These are phyloP conservation scores for Colletotrichum cordylinicola DNA, from an alignment of 2,329 filamentous ascomycete species.

Conservation along the genomic window DNA sequence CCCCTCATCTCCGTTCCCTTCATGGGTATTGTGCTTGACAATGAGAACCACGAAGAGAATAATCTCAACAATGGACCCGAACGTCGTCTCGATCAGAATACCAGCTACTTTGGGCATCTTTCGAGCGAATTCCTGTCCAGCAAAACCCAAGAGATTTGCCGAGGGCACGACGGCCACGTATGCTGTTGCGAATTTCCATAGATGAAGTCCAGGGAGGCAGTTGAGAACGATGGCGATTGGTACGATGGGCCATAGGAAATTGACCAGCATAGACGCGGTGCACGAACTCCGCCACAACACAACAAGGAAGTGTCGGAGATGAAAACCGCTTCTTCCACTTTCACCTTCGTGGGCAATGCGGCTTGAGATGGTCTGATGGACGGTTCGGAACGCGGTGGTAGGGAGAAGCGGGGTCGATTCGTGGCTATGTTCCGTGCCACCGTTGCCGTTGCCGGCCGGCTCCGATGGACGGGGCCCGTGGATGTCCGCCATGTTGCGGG, in stretches of 20 bases:
- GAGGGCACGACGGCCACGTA: constrained; percentile 57
- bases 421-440: constrained; percentile 7
- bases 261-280: constrained; percentile 49
- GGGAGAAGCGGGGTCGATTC: constrained; percentile 35
- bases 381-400: constrained; percentile 18
- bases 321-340: constrained; percentile 48
- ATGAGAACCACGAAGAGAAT: constrained; percentile 72
- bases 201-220: constrained; percentile 35
- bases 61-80: constrained; percentile 72
- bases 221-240: constrained; percentile 50
- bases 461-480: not conserved
- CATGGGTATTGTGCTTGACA: constrained; percentile 30
- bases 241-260: constrained; percentile 55
- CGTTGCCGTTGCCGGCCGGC: constrained; percentile 4
- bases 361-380: constrained; percentile 14
- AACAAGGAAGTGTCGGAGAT: constrained; percentile 44
- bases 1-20: constrained; percentile 34
- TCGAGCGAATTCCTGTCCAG: constrained; percentile 66
- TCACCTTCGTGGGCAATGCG: constrained; percentile 43
- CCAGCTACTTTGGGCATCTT: constrained; percentile 69
- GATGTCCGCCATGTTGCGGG: not conserved
- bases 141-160: constrained; percentile 53
- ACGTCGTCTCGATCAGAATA: constrained; percentile 52
- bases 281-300: constrained; percentile 50
- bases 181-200: constrained; percentile 51